phyloP scores from a whole-genome alignment of 1,284 basidiomycete genomes.

The Fomitopsis betulina region DNA sequence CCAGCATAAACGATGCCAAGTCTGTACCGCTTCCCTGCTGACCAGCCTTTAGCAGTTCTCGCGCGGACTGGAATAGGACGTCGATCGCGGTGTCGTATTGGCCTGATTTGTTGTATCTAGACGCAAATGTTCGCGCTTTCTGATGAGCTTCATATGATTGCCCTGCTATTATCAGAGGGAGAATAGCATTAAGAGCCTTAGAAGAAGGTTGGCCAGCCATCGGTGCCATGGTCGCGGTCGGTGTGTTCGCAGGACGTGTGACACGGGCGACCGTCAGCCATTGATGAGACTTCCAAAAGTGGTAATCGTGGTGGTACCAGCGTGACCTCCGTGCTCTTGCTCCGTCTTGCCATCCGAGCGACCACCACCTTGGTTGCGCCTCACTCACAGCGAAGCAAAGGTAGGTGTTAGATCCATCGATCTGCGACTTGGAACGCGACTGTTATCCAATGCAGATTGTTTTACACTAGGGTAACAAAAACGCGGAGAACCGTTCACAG shows the following conservation, averaged over 20 bases:
- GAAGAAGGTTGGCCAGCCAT: constrained; percentile 39
- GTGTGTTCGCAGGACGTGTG: neutral
- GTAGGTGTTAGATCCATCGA: no score
- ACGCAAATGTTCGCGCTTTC: constrained; percentile 90
- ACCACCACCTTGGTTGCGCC: no score
- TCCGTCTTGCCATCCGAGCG: no score
- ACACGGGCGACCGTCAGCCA: neutral
- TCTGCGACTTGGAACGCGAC: no score
- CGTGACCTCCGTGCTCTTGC: no score
- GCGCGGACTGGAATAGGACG: constrained; percentile 81
- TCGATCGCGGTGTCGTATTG: constrained; percentile 83
- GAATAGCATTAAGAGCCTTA: constrained; percentile 69
- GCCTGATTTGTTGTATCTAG: constrained; percentile 75
- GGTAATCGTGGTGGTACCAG: neutral
- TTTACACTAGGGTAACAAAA: no score
- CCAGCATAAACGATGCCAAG: constrained; percentile 71
- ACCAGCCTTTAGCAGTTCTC: constrained; percentile 80
- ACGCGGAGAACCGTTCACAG: no score
- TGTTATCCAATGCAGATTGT: no score
- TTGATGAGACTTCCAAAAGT: neutral
- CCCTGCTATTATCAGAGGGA: constrained; percentile 66
- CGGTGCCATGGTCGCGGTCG: constrained; percentile 15
- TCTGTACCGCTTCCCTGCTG: constrained; percentile 89
- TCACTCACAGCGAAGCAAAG: no score
- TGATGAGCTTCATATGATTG: constrained; percentile 90